These are phyloP conservation scores for Auricularia cornea DNA, from an alignment of 768 basidiomycete species.

Conservation along the genomic window DNA sequence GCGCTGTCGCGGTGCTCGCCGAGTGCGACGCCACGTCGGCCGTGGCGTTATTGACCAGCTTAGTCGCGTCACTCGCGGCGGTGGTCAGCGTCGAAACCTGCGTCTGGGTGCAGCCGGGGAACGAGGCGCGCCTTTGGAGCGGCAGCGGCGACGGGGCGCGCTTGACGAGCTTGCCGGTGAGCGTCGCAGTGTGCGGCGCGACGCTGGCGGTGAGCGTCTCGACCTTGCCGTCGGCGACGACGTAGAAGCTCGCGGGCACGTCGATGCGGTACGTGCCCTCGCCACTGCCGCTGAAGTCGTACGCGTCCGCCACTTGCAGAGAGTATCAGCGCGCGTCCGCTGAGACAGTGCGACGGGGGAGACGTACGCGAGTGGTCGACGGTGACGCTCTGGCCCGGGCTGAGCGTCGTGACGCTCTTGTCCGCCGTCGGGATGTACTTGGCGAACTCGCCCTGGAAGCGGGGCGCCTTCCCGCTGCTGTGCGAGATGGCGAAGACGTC, in stretches of 20 bases:
- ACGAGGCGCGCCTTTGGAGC: conserved; percentile 27
- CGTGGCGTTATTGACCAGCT: conserved; percentile 14
- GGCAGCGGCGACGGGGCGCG: background rate
- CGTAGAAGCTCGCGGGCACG: conserved; percentile 34
- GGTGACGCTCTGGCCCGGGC: too few species aligned
- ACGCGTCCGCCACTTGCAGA: conserved; percentile 40
- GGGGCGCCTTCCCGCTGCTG: too few species aligned
- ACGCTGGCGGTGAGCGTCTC: conserved; percentile 27
- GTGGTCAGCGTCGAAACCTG: conserved; percentile 24
- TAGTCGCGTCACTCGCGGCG: conserved; percentile 22
- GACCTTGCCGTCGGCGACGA: conserved; percentile 26
- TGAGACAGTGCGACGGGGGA: too few species aligned
- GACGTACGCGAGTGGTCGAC: too few species aligned
- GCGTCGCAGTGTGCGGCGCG: conserved; percentile 15
- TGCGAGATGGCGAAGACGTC: too few species aligned
- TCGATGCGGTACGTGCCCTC: conserved; percentile 34
- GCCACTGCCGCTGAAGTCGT: conserved; percentile 38
- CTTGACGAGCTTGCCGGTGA: background rate
- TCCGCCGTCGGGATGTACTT: too few species aligned
- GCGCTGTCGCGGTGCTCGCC: conserved; percentile 29
- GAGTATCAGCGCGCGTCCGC: too few species aligned
- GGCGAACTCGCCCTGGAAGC: too few species aligned
- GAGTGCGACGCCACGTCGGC: conserved; percentile 28
- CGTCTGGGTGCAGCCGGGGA: conserved; percentile 32
- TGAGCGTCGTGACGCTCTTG: too few species aligned